These are phyloP conservation scores for Pythium insidiosum DNA, from an alignment of 352 stramenopile species.

Conservation along the genomic window DNA sequence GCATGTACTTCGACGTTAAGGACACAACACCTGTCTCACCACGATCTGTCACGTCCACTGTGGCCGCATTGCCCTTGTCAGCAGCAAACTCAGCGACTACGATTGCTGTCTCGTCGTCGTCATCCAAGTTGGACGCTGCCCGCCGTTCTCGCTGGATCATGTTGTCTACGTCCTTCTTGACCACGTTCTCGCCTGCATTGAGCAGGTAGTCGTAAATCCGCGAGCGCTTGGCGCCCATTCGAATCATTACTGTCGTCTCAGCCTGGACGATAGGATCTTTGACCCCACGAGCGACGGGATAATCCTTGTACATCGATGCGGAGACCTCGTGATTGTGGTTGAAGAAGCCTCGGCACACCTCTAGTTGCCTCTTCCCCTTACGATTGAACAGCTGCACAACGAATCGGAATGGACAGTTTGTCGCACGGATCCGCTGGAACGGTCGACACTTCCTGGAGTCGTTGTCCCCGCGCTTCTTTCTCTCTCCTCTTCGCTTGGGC, in stretches of 20 bases:
- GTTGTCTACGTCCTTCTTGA: constrained; percentile 6
- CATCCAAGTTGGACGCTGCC: neutral
- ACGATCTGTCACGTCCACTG: neutral
- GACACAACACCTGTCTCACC: no score
- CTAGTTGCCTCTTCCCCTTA: neutral
- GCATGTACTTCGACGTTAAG: neutral
- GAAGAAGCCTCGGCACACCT: neutral
- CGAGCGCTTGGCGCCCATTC: neutral
- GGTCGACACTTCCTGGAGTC: neutral
- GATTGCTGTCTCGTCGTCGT: neutral
- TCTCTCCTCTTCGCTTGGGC: neutral
- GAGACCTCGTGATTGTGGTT: constrained; percentile 1
- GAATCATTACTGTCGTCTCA: neutral
- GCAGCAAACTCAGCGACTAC: neutral
- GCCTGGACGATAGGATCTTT: neutral
- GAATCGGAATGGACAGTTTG: no score
- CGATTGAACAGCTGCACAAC: neutral
- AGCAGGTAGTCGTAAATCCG: constrained; percentile 3
- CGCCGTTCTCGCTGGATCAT: neutral
- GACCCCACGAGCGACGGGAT: no score
- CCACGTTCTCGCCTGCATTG: neutral
- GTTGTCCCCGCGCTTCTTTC: no score
- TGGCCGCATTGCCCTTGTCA: neutral
- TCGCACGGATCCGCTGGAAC: neutral
- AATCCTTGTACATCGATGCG: neutral